These are phyloP conservation scores for Penicillium sp. DNA, from an alignment of 2,329 filamentous ascomycete species.

Conservation along the genomic window DNA sequence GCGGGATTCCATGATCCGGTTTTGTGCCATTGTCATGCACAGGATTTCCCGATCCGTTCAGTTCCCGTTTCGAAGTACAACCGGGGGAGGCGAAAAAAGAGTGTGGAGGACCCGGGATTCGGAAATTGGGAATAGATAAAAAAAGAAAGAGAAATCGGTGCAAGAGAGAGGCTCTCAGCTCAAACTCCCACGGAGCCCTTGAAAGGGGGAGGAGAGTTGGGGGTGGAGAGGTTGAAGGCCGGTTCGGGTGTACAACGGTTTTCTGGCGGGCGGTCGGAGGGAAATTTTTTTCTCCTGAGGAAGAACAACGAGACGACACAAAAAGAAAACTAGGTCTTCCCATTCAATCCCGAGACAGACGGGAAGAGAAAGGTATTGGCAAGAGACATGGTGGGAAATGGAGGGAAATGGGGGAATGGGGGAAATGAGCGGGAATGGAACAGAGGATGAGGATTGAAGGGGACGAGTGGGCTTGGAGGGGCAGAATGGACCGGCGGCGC, in stretches of 20 bases:
- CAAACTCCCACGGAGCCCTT: constrained; percentile 26
- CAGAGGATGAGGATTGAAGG: constrained; percentile 1
- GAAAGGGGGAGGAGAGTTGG: constrained; percentile 7
- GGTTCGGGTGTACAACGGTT: constrained; percentile 14
- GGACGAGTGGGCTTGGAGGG: constrained; percentile 22
- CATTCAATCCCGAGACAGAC: constrained; percentile 47
- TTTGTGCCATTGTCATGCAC: constrained; percentile 40
- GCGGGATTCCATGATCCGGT: constrained; percentile 48
- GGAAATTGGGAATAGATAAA: not conserved
- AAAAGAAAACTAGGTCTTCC: constrained; percentile 33
- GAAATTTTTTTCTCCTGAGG: constrained; percentile 26
- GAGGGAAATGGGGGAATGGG: constrained; percentile 3
- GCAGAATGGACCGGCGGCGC: constrained; percentile 29
- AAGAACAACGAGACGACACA: constrained; percentile 15
- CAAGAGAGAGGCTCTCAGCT: constrained; percentile 3
- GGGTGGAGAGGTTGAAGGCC: constrained; percentile 3
- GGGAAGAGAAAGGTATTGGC: constrained; percentile 36
- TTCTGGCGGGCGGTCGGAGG: constrained; percentile 31
- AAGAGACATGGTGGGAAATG: constrained; percentile 39
- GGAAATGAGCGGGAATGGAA: constrained; percentile 20
- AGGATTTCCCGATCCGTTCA: constrained; percentile 8
- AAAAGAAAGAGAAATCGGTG: not conserved
- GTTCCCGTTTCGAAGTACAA: not conserved
- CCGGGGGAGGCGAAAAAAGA: constrained; percentile 8
- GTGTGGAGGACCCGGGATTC: not conserved